phyloP scores from a whole-genome alignment of 164 flowering plant genomes.

The Houttuynia cordata region DNA sequence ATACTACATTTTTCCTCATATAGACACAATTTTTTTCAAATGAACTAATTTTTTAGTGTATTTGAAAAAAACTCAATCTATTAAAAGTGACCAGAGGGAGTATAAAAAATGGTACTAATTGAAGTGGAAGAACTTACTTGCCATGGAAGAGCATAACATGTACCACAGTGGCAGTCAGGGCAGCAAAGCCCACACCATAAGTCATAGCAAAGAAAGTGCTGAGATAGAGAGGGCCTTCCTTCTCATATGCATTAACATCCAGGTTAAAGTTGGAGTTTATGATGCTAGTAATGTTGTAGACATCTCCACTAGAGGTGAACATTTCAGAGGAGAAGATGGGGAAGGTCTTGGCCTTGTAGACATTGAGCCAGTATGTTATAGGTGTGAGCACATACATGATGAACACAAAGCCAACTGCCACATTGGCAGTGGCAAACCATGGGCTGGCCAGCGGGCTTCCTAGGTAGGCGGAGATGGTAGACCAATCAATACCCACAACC shows the following conservation, averaged over 20 bases:
- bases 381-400: conserved; percentile 60
- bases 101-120: too few species aligned
- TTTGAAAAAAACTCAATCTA: too few species aligned
- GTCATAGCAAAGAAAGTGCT: conserved; percentile 63
- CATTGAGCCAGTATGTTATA: conserved; percentile 42
- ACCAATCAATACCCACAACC: conserved; percentile 61
- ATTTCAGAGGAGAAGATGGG: conserved; percentile 52
- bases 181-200: conserved; percentile 74
- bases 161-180: conserved; percentile 51
- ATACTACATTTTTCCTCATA: too few species aligned
- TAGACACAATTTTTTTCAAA: too few species aligned
- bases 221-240: conserved; percentile 49
- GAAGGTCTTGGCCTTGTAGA: conserved; percentile 63
- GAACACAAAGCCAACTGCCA: conserved; percentile 48
- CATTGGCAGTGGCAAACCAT: conserved; percentile 84
- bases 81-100: too few species aligned
- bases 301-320: conserved; percentile 34
- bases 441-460: conserved; percentile 85
- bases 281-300: conserved; percentile 44
- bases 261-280: conserved; percentile 46
- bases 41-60: too few species aligned
- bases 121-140: conserved; percentile 27
- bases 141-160: conserved; percentile 69
- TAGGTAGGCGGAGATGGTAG: conserved; percentile 59
- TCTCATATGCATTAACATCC: conserved; percentile 37